phyloP scores from a whole-genome alignment of 495 filamentous ascomycete species.

The Polyplosphaeria fusca region DNA sequence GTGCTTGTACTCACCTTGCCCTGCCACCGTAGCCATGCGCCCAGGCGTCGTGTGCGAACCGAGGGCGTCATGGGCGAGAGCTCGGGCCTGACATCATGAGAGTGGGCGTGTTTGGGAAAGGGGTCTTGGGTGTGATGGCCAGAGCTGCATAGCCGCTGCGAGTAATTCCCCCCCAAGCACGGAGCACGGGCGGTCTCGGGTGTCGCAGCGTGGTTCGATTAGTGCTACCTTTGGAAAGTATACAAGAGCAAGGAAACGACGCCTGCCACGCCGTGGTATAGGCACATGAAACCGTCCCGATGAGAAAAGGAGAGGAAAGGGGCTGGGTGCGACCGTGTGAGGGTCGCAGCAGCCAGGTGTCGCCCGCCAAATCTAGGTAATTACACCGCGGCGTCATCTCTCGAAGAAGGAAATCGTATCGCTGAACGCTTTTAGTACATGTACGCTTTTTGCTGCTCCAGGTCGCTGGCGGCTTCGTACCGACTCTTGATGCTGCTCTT shows the following conservation, averaged over 20 bases:
- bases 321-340: neutral
- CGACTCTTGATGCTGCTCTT: slow-evolving; percentile 21
- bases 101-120: no score
- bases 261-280: neutral
- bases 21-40: no score
- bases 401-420: neutral
- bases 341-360: no score
- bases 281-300: neutral
- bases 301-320: neutral
- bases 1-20: no score
- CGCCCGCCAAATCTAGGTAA: no score
- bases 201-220: neutral
- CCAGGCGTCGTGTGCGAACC: no score
- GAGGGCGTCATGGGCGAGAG: no score
- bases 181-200: neutral
- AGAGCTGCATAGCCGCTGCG: neutral
- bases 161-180: neutral
- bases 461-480: slow-evolving; percentile 8
- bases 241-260: neutral
- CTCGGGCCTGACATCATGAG: neutral
- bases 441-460: slow-evolving; percentile 26
- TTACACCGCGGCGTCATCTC: no score
- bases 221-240: neutral
- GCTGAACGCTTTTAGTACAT: slow-evolving; percentile 14
- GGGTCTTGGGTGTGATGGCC: no score